These are phyloP conservation scores for Fomitiporia mediterranea DNA, from an alignment of 1,284 basidiomycete species.

Conservation along the genomic window DNA sequence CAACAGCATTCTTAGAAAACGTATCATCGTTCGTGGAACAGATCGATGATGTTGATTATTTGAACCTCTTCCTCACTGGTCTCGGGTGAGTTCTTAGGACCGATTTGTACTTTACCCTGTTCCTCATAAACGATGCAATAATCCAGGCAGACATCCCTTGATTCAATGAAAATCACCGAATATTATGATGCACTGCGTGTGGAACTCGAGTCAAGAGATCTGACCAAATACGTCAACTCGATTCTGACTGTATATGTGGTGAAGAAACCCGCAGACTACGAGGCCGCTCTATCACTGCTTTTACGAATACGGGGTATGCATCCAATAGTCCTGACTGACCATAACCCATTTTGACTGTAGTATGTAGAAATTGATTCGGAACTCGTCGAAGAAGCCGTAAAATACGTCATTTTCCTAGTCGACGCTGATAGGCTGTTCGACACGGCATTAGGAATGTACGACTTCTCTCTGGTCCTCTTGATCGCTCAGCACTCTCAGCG, in stretches of 20 bases:
- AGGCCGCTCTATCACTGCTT: constrained; percentile 78
- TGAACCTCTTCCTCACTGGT: constrained; percentile 89
- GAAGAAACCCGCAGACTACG: constrained; percentile 89
- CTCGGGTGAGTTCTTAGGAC: constrained; percentile 56
- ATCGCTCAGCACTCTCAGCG: constrained; percentile 97
- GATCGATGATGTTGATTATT: constrained; percentile 84
- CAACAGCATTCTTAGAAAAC: constrained; percentile 59
- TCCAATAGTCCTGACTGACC: constrained; percentile 13
- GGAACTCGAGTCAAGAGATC: constrained; percentile 68
- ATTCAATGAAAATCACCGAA: constrained; percentile 55
- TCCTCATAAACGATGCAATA: neutral
- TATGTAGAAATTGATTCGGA: constrained; percentile 61
- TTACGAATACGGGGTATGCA: constrained; percentile 68
- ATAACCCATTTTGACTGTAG: neutral
- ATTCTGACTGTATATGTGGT: constrained; percentile 92
- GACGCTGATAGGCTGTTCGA: constrained; percentile 92
- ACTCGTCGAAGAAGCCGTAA: constrained; percentile 92
- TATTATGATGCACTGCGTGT: constrained; percentile 78
- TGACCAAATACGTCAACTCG: constrained; percentile 82
- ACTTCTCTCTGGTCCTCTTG: constrained; percentile 93
- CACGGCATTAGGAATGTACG: constrained; percentile 97
- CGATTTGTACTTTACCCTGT: neutral
- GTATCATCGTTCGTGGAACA: constrained; percentile 77
- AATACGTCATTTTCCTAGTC: constrained; percentile 97
- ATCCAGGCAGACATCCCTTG: constrained; percentile 52